Evolutionary conservation across 1,284 basidiomycete species (phyloP), one percentile per base, ranked within the genome.

Genomic region (Somion occarium): DNA sequence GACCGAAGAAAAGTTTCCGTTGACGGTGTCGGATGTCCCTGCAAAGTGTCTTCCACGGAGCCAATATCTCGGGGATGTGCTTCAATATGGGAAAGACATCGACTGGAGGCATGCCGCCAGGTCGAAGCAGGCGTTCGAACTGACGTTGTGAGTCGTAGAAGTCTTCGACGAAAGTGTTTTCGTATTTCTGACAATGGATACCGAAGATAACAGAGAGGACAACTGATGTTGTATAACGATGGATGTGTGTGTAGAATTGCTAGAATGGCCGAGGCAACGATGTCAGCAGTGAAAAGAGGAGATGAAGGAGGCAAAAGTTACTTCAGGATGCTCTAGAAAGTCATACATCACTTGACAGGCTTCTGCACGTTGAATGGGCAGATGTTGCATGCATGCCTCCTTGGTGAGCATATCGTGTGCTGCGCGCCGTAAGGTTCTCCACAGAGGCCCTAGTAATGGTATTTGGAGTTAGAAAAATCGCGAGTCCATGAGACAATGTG

Each of bases 351-450:
- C 25, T 39, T 53, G 52, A 24, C 48, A 41, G 11, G 48, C 50
- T 57, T 70, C 69, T 3, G 65, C 63, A 2, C 52, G 51, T 53
- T 64, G 61, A 24, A 61, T 60, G n/a, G 56, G 57, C n/a, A 60
- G 51, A 52, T 62, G 59, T 37, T 52, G 13, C 27, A 30, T 41
- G 39, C 51, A 44, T 3, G 26, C 51, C 27, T 44, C 26, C 9
- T 37, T 15, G 3, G 47, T 37, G n/a, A 53, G 38, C 24, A 38
- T n/a, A n/a, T 43, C 38, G 12, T 26, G 42, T 9, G 45, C 12
- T 5, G 27, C 41, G 19, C 49, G 49, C 15, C 48, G 23, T 23
- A 50, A 22, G 5, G 9, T 38, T 23, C 38, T 50, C 24, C 30
- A 50, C 11, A 15, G n/a, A 15, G 38, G 38, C 38, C 38, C 18